These are phyloP conservation scores for Coriaria nepalensis DNA, from an alignment of 306 rosid species.

Conservation along the genomic window DNA sequence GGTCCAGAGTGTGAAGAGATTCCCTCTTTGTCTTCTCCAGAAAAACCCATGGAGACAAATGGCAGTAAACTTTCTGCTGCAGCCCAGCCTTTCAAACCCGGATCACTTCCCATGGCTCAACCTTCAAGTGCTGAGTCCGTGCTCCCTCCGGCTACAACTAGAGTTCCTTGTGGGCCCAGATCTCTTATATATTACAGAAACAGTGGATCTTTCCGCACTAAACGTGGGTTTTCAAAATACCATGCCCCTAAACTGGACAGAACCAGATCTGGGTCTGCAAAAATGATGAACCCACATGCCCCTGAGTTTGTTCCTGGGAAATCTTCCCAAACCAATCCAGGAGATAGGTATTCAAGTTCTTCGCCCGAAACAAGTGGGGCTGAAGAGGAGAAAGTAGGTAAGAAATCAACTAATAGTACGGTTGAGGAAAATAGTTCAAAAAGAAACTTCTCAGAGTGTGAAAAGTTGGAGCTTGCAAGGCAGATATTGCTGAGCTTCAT, in stretches of 20 bases:
- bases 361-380: constrained; percentile 9
- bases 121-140: constrained; percentile 48
- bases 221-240: constrained; percentile 37
- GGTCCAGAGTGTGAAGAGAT: constrained; percentile 35
- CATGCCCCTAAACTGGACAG: constrained; percentile 31
- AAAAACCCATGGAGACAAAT: constrained; percentile 44
- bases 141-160: constrained; percentile 55
- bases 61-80: constrained; percentile 91
- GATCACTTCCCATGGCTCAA: constrained; percentile 26
- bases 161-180: constrained; percentile 87
- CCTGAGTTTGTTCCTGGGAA: constrained; percentile 78
- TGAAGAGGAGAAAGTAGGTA: constrained; percentile 24
- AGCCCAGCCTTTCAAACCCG: constrained; percentile 84
- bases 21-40: constrained; percentile 27
- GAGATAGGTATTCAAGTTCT: constrained; percentile 23
- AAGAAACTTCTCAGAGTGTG: constrained; percentile 44
- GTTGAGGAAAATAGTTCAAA: constrained; percentile 17
- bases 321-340: constrained; percentile 35
- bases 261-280: constrained; percentile 41
- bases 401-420: constrained; percentile 4
- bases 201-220: constrained; percentile 60
- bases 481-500: constrained; percentile 84
- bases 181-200: constrained; percentile 61
- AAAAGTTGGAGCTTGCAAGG: constrained; percentile 76
- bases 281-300: constrained; percentile 86